A percentile compares a stretch with the other conserved stretches of the same genome.
phyloP scores from a whole-genome alignment of 805 yeast genomes.

The Suhomyces xylopsoci region DNA sequence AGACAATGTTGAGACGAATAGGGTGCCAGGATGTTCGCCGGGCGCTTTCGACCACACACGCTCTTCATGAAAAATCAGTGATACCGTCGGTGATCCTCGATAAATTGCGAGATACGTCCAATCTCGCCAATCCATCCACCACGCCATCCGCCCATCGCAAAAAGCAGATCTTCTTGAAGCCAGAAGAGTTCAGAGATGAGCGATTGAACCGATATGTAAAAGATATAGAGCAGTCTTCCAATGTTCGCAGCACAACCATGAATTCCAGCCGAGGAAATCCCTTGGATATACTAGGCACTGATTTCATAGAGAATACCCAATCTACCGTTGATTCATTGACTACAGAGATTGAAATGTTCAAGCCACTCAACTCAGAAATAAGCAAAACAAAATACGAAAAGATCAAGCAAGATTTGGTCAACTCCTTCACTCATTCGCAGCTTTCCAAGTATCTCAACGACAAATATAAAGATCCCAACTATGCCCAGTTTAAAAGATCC shows the following conservation, averaged over 20 bases:
- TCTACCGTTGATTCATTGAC: background rate
- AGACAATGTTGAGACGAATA: conserved; percentile 1
- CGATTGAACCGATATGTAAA: conserved; percentile 13
- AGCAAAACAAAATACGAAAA: conserved; percentile 7
- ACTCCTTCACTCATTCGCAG: conserved; percentile 11
- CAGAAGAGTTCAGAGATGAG: conserved; percentile 15
- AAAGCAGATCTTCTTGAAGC: conserved; percentile 15
- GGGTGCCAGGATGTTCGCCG: background rate
- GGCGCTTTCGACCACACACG: background rate
- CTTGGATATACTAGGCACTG: conserved; percentile 4
- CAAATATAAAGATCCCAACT: conserved; percentile 6
- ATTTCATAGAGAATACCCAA: conserved; percentile 1
- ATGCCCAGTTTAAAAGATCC: conserved; percentile 2
- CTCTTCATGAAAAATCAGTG: conserved; percentile 9
- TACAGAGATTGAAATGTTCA: conserved; percentile 8
- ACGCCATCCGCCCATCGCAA: background rate
- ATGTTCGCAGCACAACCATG: background rate
- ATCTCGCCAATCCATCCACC: conserved; percentile 5
- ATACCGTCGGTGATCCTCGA: conserved; percentile 14
- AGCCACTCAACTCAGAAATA: conserved; percentile 4
- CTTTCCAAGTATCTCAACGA: conserved; percentile 10
- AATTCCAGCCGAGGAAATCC: background rate
- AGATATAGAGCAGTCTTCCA: conserved; percentile 8
- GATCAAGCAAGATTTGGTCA: conserved; percentile 6
- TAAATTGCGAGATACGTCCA: conserved; percentile 10